These are phyloP conservation scores for Rhizophora apiculata DNA, from an alignment of 345 rosid species.

Conservation along the genomic window DNA sequence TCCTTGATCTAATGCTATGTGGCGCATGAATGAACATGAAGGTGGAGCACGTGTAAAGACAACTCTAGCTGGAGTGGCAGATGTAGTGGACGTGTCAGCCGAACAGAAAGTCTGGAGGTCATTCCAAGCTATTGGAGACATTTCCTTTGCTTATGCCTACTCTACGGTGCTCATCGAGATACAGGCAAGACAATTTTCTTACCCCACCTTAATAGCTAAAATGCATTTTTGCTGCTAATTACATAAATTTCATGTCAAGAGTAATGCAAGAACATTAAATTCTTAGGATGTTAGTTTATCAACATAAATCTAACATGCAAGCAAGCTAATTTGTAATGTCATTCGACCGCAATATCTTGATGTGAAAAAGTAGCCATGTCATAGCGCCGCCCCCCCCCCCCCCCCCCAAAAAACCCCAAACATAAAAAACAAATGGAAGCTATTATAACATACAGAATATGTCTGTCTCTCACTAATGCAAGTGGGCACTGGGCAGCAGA, in stretches of 20 bases:
- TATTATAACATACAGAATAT: too few relatives aligned
- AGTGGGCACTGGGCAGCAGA: too few relatives aligned
- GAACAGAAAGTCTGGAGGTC: conserved; percentile 76
- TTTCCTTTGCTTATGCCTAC: conserved; percentile 85
- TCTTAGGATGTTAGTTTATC: too few relatives aligned
- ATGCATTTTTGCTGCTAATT: not conserved
- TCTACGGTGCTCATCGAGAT: conserved; percentile 79
- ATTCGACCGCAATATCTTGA: not conserved
- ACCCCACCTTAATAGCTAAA: not conserved
- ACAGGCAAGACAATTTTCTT: conserved; percentile 44
- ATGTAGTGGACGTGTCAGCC: conserved; percentile 66
- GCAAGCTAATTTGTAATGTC: not conserved
- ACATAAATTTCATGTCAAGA: not conserved
- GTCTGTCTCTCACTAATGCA: too few relatives aligned
- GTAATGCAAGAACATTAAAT: too few relatives aligned
- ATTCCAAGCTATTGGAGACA: conserved; percentile 73
- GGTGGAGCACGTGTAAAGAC: conserved; percentile 43
- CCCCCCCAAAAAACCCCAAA: too few relatives aligned
- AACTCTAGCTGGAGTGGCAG: conserved; percentile 46
- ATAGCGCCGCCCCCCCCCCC: too few relatives aligned
- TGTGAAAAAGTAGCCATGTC: too few relatives aligned
- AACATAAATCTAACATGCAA: conserved; percentile 2
- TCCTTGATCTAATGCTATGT: too few relatives aligned
- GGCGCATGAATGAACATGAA: not conserved
- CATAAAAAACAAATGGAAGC: too few relatives aligned